A percentile compares a stretch with the other conserved stretches of the same genome.
phyloP scores from a whole-genome alignment of 202 grass and related monocot genomes.

The Dendrocalamus latiflorus region DNA sequence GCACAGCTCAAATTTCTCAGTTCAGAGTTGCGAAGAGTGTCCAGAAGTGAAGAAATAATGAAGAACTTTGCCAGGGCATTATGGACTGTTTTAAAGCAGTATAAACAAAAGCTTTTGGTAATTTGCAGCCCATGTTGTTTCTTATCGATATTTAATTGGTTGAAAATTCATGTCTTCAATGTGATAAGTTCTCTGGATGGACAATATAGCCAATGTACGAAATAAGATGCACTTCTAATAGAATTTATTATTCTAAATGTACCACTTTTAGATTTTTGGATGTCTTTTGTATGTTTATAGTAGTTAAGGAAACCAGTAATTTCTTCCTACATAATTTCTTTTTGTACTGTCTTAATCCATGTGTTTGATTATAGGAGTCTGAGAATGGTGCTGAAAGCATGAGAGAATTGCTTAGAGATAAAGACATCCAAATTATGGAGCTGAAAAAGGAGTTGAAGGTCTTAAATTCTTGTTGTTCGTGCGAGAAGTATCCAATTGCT shows the following conservation, averaged over 20 bases:
- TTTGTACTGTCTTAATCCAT: conserved; percentile 5
- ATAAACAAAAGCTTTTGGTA: conserved; percentile 77
- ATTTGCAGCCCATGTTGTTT: neutral
- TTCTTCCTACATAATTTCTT: neutral
- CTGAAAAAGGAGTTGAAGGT: conserved; percentile 47
- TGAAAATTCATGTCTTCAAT: conserved; percentile 24
- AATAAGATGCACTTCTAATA: neutral
- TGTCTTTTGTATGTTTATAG: neutral
- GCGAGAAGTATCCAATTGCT: conserved; percentile 22
- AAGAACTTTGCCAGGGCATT: conserved; percentile 65
- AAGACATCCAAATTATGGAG: conserved; percentile 42
- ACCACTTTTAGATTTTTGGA: neutral
- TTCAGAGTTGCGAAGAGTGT: conserved; percentile 52
- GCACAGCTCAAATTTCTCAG: neutral
- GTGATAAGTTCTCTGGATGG: neutral
- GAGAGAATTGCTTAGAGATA: conserved; percentile 37
- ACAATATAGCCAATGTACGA: neutral
- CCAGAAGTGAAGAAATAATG: conserved; percentile 70
- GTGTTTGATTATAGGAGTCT: conserved; percentile 48
- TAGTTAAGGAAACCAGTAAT: neutral
- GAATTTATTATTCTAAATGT: neutral
- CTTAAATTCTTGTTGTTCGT: conserved; percentile 39
- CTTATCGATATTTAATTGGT: conserved; percentile 1
- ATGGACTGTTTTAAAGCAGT: conserved; percentile 64
- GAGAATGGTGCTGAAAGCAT: conserved; percentile 45